Base-by-base conservation (phyloP, 2,329 filamentous ascomycete genomes). In the Calonectria ilicicola region DNA sequence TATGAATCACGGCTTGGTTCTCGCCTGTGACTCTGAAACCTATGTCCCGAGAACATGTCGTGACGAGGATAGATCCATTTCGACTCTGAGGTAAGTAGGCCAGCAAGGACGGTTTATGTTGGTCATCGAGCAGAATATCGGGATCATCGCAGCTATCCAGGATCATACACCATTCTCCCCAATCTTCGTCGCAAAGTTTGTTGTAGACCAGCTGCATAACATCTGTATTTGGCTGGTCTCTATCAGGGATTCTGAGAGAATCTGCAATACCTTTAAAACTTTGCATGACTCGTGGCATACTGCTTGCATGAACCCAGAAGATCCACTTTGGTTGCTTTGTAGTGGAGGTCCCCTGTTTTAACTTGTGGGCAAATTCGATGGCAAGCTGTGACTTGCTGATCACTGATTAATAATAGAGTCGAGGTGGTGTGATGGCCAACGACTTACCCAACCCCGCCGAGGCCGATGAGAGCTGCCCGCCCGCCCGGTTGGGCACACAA, bases 361-460 rank as follows among this genome's bases (percentile, higher is more conserved):
- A 72, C 72, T 69, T 76, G 65, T 84, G 81, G 19, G 78, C 78
- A 69, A 83, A 84, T 80, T 85, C 79, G 71, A 85, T 84, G 32
- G 81, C 81, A 65, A 77, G 40, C 63, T 77, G 73, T 47, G 75
- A 75, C 73, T 75, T 76, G 23, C 75, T 76, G 19, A 10, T 21
- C 19, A 3, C 27, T 26, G 6, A 29, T 51, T 51, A 51, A 23
- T 21, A 29, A 29, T 5, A 29, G 17, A 6, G 29, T 10, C 23
- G 23, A 8, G 12, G 5, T 19, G 14, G 6, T 15, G 23, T 29
- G 2, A 17, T 15, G 26, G 8, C 8, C 17, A 12, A 29, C 6
- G 2, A 14, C 29, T n/a, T 40, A 70, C 23, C 83, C 74, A 58
- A 81, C 75, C 47, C 82, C 83, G 14, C 82, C 83, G 0, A 84